These are phyloP conservation scores for Pleurotus tuber-regium DNA, from an alignment of 768 basidiomycete species.

Conservation along the genomic window DNA sequence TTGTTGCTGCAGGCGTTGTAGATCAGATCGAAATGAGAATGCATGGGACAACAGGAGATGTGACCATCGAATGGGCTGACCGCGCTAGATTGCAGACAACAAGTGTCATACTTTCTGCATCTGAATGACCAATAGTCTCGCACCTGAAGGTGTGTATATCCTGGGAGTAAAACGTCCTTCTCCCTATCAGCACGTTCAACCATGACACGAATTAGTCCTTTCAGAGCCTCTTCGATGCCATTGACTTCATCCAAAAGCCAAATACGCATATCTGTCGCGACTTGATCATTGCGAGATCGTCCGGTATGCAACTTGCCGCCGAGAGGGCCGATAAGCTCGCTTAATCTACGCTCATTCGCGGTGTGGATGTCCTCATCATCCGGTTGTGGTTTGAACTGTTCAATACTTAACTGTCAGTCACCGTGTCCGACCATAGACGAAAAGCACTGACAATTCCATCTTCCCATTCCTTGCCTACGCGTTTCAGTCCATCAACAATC, in stretches of 20 bases:
- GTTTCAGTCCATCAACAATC: conserved; percentile 71
- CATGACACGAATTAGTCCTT: conserved; percentile 82
- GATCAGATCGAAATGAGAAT: conserved; percentile 87
- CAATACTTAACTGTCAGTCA: background rate
- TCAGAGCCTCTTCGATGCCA: conserved; percentile 65
- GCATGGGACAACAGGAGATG: conserved; percentile 95
- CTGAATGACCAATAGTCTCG: too few species aligned
- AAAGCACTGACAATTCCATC: conserved; percentile 57
- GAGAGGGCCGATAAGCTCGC: conserved; percentile 87
- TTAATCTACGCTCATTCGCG: conserved; percentile 93
- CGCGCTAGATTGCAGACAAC: too few species aligned
- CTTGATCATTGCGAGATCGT: conserved; percentile 96
- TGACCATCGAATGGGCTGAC: conserved; percentile 98
- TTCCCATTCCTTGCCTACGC: conserved; percentile 86
- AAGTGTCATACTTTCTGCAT: too few species aligned
- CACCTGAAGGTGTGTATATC: conserved; percentile 97
- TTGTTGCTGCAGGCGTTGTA: conserved; percentile 80
- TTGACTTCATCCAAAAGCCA: conserved; percentile 86
- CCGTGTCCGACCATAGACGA: too few species aligned
- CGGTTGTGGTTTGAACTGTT: conserved; percentile 70
- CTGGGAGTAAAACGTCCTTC: conserved; percentile 86
- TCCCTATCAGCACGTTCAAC: conserved; percentile 93
- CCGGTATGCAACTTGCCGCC: conserved; percentile 98
- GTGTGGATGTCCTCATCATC: conserved; percentile 99
- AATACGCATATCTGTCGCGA: conserved; percentile 96